A percentile compares a stretch with the other conserved stretches of the same genome.
Conservation (phyloP, 2,329 filamentous ascomycete genomes). For the Colletotrichum sojae region DNA sequence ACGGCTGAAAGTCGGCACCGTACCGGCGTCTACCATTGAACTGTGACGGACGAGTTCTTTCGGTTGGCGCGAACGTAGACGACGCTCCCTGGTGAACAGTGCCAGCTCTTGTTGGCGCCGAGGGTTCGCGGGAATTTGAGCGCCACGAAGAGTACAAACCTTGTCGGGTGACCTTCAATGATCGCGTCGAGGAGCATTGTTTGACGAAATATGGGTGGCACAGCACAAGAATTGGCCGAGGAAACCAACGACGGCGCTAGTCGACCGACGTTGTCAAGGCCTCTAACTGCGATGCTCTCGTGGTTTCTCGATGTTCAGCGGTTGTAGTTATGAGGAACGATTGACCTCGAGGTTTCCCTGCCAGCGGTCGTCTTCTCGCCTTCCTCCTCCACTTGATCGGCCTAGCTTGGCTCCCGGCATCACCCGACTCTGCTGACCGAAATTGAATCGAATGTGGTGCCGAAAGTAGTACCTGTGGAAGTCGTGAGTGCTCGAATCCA, state of each 20-base stretch:
- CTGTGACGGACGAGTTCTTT: background rate
- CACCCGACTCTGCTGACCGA: background rate
- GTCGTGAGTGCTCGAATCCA: background rate
- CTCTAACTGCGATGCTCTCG: background rate
- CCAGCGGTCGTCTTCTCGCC: no score
- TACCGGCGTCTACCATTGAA: conserved; percentile 5
- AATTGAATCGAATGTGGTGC: background rate
- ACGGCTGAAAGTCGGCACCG: background rate
- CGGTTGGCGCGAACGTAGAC: background rate
- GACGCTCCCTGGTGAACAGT: background rate
- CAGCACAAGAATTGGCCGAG: conserved; percentile 18
- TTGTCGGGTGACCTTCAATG: conserved; percentile 32
- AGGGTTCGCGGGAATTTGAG: background rate
- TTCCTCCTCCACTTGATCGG: background rate
- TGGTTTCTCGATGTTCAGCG: background rate
- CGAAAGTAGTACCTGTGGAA: background rate
- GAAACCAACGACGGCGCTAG: background rate
- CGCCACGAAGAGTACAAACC: conserved; percentile 31
- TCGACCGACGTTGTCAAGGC: background rate
- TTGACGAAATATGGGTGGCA: conserved; percentile 28
- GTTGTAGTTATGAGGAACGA: background rate
- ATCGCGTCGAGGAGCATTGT: conserved; percentile 10
- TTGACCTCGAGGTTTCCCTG: background rate
- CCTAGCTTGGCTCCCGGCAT: background rate
- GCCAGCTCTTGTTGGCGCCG: background rate